A percentile compares a stretch with the other conserved stretches of the same genome.
Evolutionary conservation across 768 basidiomycete species (phyloP).

Genomic region (Boletus pseudopeckii): DNA sequence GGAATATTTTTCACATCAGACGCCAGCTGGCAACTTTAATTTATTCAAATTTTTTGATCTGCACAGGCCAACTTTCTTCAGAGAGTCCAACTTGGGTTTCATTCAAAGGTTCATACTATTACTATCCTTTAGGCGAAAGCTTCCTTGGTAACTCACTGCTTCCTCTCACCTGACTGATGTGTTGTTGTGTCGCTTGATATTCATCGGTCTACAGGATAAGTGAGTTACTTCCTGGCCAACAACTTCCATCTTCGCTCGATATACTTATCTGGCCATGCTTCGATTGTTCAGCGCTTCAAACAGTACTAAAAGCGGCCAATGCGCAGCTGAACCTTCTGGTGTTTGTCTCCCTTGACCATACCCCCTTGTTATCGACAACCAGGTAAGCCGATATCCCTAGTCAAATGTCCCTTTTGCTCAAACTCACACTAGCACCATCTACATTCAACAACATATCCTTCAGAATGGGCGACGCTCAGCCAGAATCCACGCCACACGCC

Average conservation of each 20-base stretch:
- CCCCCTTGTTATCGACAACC: not conserved
- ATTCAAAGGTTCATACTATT: too few species aligned
- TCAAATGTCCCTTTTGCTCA: not conserved
- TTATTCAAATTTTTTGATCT: too few species aligned
- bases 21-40: too few species aligned
- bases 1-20: too few species aligned
- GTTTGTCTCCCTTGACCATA: not conserved
- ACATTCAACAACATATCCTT: not conserved
- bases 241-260: not conserved
- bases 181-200: too few species aligned
- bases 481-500: not conserved
- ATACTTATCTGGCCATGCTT: not conserved
- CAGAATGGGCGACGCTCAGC: constrained; percentile 13
- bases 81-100: too few species aligned
- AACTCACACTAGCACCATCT: not conserved
- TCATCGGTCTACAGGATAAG: too few species aligned
- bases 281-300: not conserved
- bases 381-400: constrained; percentile 1
- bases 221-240: too few species aligned
- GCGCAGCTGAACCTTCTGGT: not conserved
- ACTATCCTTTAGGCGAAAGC: too few species aligned
- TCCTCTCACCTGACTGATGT: too few species aligned
- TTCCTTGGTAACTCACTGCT: too few species aligned
- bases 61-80: too few species aligned
- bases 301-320: not conserved